Evolutionary conservation across 139 green algal genomes (phyloP).

Genomic region (Volvox reticuliferus): DNA sequence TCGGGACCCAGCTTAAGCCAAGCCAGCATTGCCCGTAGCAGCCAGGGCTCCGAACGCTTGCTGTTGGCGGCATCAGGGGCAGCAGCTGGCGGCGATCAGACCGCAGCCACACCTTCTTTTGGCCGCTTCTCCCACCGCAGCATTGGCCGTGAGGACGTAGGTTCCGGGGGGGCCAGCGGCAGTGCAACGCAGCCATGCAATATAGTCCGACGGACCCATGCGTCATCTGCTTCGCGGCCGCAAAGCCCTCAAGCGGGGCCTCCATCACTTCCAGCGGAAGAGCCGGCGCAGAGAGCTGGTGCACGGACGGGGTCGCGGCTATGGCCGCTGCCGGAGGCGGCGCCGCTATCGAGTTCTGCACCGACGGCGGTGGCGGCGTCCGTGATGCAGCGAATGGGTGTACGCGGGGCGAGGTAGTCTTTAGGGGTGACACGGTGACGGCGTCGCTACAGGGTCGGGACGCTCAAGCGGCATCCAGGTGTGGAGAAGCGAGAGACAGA

Average conservation of each 20-base stretch:
- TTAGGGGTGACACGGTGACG: too few species aligned
- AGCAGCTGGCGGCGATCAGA: neutral
- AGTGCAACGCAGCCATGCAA: neutral
- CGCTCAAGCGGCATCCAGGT: too few species aligned
- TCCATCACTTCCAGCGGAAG: neutral
- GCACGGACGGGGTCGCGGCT: neutral
- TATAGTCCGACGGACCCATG: neutral
- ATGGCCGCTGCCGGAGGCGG: too few species aligned
- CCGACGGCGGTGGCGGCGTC: too few species aligned
- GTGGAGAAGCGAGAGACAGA: too few species aligned
- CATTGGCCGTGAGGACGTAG: neutral
- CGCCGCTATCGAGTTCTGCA: neutral
- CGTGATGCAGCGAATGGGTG: too few species aligned
- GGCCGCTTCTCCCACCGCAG: neutral
- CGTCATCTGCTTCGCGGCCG: neutral
- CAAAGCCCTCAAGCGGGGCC: neutral
- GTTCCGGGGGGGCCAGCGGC: neutral
- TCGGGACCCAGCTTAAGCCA: constrained; percentile 1
- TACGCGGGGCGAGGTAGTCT: too few species aligned
- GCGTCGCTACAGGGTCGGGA: too few species aligned
- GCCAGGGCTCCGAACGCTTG: neutral
- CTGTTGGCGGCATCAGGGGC: neutral
- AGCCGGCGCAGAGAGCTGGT: neutral
- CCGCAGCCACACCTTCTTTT: neutral
- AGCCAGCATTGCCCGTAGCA: neutral